A percentile compares a stretch with the other conserved stretches of the same genome.
These are phyloP conservation scores for Alternaria consortialis DNA, from an alignment of 2,329 filamentous ascomycete genomes.

Conservation along the genomic window DNA sequence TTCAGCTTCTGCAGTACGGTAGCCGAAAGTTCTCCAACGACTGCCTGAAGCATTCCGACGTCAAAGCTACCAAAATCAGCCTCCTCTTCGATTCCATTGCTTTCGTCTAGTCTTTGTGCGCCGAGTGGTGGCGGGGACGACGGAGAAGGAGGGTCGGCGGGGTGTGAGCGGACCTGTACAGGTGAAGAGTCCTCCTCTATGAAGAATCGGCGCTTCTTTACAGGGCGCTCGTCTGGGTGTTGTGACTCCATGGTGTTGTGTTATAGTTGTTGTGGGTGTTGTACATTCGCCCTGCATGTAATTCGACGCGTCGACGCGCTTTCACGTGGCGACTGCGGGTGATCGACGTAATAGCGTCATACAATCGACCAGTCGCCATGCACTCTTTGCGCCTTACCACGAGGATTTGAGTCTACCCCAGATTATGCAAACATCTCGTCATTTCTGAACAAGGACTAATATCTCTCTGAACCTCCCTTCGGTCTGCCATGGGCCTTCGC, in stretches of 20 bases:
- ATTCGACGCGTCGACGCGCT: conserved; percentile 44
- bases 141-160: conserved; percentile 39
- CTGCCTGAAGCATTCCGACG: conserved; percentile 62
- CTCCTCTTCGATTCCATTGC: conserved; percentile 18
- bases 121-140: conserved; percentile 40
- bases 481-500: conserved; percentile 17
- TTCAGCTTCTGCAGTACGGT: conserved; percentile 60
- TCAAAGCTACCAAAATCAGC: conserved; percentile 59
- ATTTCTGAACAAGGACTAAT: not conserved
- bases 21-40: conserved; percentile 63
- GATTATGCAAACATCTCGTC: not conserved
- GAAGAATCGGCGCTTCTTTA: conserved; percentile 71
- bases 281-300: conserved; percentile 6
- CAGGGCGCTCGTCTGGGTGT: conserved; percentile 62
- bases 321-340: conserved; percentile 36
- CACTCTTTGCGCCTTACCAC: conserved; percentile 23
- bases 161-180: conserved; percentile 22
- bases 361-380: conserved; percentile 22
- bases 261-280: conserved; percentile 5
- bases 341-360: conserved; percentile 43
- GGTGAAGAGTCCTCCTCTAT: conserved; percentile 62
- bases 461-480: not conserved
- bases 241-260: conserved; percentile 47
- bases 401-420: not conserved
- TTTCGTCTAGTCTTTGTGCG: conserved; percentile 10